Evolutionary conservation across 1,139 yeast species (phyloP).

Genomic region (Taphrina deformans): DNA sequence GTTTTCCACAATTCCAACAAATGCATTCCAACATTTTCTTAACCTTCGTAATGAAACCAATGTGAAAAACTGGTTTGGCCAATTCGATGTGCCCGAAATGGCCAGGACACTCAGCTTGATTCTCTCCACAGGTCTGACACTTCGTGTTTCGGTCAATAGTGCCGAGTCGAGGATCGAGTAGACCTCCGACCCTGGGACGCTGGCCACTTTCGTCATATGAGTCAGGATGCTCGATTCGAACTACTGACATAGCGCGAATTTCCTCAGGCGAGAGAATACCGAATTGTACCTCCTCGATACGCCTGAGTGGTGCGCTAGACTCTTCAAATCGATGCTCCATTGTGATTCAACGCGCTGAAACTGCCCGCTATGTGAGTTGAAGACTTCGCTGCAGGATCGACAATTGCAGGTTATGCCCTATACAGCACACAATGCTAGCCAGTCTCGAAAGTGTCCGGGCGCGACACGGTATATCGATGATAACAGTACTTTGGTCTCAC

Average conservation of each 20-base stretch:
- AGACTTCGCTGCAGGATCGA: not conserved
- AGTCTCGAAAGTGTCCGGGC: not conserved
- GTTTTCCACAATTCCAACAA: slow-evolving; percentile 97
- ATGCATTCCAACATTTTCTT: slow-evolving; percentile 95
- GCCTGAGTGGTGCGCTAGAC: slow-evolving; percentile 33
- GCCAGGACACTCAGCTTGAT: slow-evolving; percentile 99
- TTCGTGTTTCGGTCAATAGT: slow-evolving; percentile 94
- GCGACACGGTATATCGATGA: not conserved
- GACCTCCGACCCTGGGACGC: slow-evolving; percentile 93
- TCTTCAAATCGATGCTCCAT: slow-evolving; percentile 33
- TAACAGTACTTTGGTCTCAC: not conserved
- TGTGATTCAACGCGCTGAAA: not conserved
- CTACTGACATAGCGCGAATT: slow-evolving; percentile 49
- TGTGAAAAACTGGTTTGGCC: slow-evolving; percentile 97
- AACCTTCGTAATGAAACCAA: slow-evolving; percentile 66
- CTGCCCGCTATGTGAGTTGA: not conserved
- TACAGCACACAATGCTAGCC: not conserved
- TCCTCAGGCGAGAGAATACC: slow-evolving; percentile 98
- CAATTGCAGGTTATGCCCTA: not conserved
- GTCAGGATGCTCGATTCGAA: slow-evolving; percentile 66
- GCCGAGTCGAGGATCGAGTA: slow-evolving; percentile 95
- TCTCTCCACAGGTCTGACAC: slow-evolving; percentile 99
- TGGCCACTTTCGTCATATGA: slow-evolving; percentile 97
- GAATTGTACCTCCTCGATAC: slow-evolving; percentile 67
- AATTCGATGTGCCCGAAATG: slow-evolving; percentile 98